Percentiles rank a stretch among this genome's conserved stretches.
Evolutionary conservation across 129 eudicot species (phyloP).

Genomic region (Tagetes patula): DNA sequence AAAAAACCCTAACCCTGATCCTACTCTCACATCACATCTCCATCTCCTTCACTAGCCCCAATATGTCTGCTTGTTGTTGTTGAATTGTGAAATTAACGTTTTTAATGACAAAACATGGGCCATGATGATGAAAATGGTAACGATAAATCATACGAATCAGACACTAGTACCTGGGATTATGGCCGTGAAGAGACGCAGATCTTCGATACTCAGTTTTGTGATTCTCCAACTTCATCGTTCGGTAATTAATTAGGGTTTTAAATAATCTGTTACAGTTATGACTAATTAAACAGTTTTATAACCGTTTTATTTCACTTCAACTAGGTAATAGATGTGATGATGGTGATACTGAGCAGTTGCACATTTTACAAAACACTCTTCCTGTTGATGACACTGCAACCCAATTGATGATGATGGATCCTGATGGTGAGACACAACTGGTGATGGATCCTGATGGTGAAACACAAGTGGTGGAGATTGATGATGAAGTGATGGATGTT

Average conservation of each 20-base stretch:
- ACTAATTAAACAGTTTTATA: constrained; percentile 8
- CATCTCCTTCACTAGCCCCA: background rate
- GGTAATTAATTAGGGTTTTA: constrained; percentile 35
- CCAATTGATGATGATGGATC: constrained; percentile 45
- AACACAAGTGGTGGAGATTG: constrained; percentile 42
- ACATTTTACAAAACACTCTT: constrained; percentile 24
- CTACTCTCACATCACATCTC: constrained; percentile 2
- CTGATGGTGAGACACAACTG: constrained; percentile 44
- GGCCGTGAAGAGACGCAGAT: constrained; percentile 47
- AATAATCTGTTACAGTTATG: background rate
- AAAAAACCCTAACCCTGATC: constrained; percentile 16
- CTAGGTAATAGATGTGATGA: constrained; percentile 32
- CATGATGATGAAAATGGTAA: constrained; percentile 30
- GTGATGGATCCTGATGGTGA: constrained; percentile 26
- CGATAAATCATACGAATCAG: constrained; percentile 15
- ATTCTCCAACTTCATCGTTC: constrained; percentile 31
- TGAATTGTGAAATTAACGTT: constrained; percentile 6
- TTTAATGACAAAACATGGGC: constrained; percentile 44
- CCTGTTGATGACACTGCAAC: constrained; percentile 46
- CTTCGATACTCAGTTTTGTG: constrained; percentile 44
- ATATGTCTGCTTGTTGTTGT: background rate
- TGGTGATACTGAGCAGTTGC: constrained; percentile 29
- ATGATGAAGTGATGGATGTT: constrained; percentile 52
- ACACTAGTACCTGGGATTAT: constrained; percentile 32
- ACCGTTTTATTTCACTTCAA: constrained; percentile 13